Evolutionary conservation across 2,329 filamentous ascomycete species (phyloP).

Genomic region (Nigrospora oryzae): DNA sequence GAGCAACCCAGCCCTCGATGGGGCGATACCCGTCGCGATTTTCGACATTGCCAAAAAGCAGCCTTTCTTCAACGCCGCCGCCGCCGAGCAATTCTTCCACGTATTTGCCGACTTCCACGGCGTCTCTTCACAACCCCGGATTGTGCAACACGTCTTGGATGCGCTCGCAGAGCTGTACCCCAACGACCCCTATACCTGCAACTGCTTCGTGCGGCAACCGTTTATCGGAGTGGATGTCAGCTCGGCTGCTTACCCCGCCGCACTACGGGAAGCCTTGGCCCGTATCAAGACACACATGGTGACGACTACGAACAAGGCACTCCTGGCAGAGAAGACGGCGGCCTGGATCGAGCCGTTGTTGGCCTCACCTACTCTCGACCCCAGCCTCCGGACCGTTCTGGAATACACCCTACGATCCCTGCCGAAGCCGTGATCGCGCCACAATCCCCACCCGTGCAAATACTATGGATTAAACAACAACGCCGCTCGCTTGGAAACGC

Average conservation of each 20-base stretch:
- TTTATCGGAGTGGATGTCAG: constrained; percentile 55
- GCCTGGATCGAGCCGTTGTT: constrained; percentile 49
- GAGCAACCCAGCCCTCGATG: constrained; percentile 73
- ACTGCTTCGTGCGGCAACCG: constrained; percentile 64
- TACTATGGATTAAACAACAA: neutral
- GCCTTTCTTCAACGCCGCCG: constrained; percentile 54
- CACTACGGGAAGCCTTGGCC: constrained; percentile 56
- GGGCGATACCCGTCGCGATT: constrained; percentile 88
- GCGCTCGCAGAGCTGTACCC: constrained; percentile 53
- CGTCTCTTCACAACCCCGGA: constrained; percentile 53
- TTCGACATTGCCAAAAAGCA: constrained; percentile 82
- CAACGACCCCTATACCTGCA: constrained; percentile 52
- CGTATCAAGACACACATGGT: constrained; percentile 46
- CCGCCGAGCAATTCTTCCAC: constrained; percentile 72
- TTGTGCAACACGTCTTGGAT: constrained; percentile 67
- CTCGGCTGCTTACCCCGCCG: constrained; percentile 65
- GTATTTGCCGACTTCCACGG: constrained; percentile 65
- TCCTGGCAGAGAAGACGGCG: constrained; percentile 37
- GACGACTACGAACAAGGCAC: constrained; percentile 33
- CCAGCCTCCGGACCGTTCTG: constrained; percentile 46
- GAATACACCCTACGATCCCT: constrained; percentile 34
- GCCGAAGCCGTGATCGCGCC: constrained; percentile 11
- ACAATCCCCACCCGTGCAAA: too few relatives aligned
- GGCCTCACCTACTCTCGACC: constrained; percentile 40
- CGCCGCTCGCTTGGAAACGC: neutral